Evolutionary conservation across 805 yeast genomes (phyloP), one percentile per base, ranked within the genome.

Genomic region (Yarrowia divulgata): DNA sequence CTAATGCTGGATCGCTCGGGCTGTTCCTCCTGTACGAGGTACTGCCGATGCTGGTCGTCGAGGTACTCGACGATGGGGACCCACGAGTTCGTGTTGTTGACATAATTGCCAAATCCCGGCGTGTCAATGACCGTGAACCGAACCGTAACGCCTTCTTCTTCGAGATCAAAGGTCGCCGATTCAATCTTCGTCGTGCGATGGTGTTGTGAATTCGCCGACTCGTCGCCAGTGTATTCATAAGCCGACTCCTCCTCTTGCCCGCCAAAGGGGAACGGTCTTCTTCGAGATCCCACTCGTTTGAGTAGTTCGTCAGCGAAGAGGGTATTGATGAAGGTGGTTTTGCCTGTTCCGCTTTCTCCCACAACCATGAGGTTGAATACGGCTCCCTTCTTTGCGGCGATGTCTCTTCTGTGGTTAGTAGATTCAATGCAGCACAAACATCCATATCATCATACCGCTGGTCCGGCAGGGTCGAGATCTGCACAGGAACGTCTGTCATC

Each of bases 41-140:
- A 92, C 32, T 90, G 84, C 75, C 89, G 93, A 76, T 91, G 95
- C 81, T 93, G 97, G 77, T 91, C 96, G 78, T 93, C 97, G 72
- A 93, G 87, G 78, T 91, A 93, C 78, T 91, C 97, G 71, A 90
- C 83, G 73, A 92, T 85, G 46, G 97, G 92, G 70, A 88, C 89
- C 96, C 97, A 92, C 55, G 95, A 84, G 77, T 90, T 89, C 75
- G 84, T 85, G 80, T 93, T 93, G 81, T 93, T 90, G 72, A 92
- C 90, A 77, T 89, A 90, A 77, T 91, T 96, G 71, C 97, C 98
- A 77, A 92, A 91, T 1, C 97, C 97, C 9, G 97, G 97, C 1
- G 97, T 91, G 79, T 93, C 97, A 74, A 93, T 87, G 69, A 93
- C 84, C 73, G 92, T 92, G 72, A 93, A 85, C 71, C 89, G 85